Conservation (phyloP, 2,329 filamentous ascomycete genomes). For the Thielaviopsis musarum region DNA sequence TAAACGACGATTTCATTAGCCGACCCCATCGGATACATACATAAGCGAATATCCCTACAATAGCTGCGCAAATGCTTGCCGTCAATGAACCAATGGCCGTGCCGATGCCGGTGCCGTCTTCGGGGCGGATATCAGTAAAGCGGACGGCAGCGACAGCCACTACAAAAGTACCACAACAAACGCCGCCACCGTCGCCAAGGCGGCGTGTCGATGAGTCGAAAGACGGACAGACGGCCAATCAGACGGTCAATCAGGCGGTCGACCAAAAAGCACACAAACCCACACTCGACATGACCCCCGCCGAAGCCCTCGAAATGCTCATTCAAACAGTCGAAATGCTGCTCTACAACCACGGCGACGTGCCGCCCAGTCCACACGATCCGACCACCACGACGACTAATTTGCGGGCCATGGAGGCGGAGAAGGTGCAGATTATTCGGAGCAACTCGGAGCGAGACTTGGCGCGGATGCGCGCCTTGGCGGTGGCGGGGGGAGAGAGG, state of each 20-base stretch:
- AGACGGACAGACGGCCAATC: not conserved
- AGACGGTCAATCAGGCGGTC: not conserved
- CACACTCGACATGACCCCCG: conserved; percentile 41
- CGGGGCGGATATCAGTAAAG: not conserved
- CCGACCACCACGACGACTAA: conserved; percentile 47
- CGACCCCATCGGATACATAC: no score
- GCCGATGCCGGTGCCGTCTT: not conserved
- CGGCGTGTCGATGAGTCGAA: no score
- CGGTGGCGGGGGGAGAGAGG: conserved; percentile 18
- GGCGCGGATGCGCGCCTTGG: conserved; percentile 26
- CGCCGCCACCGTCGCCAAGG: no score
- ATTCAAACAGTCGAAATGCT: conserved; percentile 54
- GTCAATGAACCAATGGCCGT: no score
- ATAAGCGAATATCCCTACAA: no score
- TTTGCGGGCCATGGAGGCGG: conserved; percentile 44
- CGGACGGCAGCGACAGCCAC: no score
- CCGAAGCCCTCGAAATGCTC: conserved; percentile 66
- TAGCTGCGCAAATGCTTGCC: no score
- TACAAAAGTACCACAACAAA: not conserved
- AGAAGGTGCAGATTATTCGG: conserved; percentile 43
- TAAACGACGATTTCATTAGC: no score
- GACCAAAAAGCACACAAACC: no score
- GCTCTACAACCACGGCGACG: conserved; percentile 56
- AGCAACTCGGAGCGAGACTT: conserved; percentile 40
- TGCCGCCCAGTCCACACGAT: conserved; percentile 59